These are phyloP conservation scores for Setaria italica DNA, from an alignment of 202 grass and related monocot genomes.

Conservation along the genomic window DNA sequence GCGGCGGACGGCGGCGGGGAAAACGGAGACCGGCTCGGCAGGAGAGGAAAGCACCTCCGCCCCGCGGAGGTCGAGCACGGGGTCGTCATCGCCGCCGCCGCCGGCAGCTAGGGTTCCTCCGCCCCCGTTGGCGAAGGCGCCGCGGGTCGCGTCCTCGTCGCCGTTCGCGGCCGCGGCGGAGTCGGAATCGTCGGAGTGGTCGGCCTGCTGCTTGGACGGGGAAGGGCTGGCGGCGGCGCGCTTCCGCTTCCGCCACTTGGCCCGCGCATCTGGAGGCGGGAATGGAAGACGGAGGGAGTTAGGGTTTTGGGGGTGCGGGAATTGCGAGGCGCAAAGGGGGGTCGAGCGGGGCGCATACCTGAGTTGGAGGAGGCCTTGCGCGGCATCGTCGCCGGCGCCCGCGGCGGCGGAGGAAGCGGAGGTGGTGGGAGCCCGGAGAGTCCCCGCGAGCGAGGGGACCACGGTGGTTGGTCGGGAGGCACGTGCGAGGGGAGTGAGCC, in stretches of 20 bases:
- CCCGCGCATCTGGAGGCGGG: slow-evolving; percentile 67
- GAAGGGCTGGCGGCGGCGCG: slow-evolving; percentile 48
- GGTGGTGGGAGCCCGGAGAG: slow-evolving; percentile 39
- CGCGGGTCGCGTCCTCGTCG: slow-evolving; percentile 46
- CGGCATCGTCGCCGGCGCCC: slow-evolving; percentile 72
- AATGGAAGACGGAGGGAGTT: slow-evolving; percentile 4
- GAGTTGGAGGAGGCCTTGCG: slow-evolving; percentile 65
- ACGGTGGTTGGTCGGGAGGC: slow-evolving; percentile 43
- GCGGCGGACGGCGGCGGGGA: slow-evolving; percentile 66
- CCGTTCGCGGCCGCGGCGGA: slow-evolving; percentile 47
- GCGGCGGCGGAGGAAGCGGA: slow-evolving; percentile 41
- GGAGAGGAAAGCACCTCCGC: slow-evolving; percentile 68
- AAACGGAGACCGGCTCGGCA: slow-evolving; percentile 57
- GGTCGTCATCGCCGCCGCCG: slow-evolving; percentile 48
- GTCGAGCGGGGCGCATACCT: slow-evolving; percentile 51
- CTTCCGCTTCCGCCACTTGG: slow-evolving; percentile 92
- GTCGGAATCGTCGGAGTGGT: slow-evolving; percentile 58
- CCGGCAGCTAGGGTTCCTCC: slow-evolving; percentile 41
- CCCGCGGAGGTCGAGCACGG: slow-evolving; percentile 67
- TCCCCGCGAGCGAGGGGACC: slow-evolving; percentile 52
- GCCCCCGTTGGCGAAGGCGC: slow-evolving; percentile 49
- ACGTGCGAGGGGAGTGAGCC: slow-evolving; percentile 53
- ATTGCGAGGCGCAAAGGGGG: slow-evolving; percentile 6
- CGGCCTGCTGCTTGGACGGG: slow-evolving; percentile 45
- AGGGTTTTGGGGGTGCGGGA: slow-evolving; percentile 54